Evolutionary conservation across 2,329 filamentous ascomycete species (phyloP).

Genomic region (Talaromyces rugulosus): DNA sequence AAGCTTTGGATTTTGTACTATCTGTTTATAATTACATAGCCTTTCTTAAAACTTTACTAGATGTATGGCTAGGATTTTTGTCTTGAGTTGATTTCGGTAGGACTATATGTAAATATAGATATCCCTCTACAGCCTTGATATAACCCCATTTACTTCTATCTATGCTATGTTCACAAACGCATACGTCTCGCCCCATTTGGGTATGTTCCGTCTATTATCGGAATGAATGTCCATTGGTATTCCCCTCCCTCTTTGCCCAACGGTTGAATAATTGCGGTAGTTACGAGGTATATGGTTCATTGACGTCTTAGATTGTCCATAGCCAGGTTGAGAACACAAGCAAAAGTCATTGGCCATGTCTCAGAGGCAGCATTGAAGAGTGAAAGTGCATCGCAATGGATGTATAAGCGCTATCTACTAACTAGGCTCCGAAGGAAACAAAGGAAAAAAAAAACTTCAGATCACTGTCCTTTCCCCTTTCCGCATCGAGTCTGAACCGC

Average conservation of each 20-base stretch:
- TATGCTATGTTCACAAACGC: neutral
- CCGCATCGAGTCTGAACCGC: too few species aligned
- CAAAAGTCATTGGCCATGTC: too few species aligned
- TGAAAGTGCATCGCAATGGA: too few species aligned
- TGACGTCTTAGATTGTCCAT: too few species aligned
- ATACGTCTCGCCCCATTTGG: slow-evolving; percentile 1
- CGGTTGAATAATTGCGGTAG: too few species aligned
- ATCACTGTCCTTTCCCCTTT: too few species aligned
- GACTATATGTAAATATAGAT: neutral
- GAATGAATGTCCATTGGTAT: slow-evolving; percentile 1
- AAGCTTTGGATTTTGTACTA: neutral
- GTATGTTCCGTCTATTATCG: neutral
- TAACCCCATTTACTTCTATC: neutral
- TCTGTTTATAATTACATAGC: neutral
- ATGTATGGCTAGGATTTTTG: neutral
- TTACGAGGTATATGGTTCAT: too few species aligned
- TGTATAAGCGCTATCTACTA: too few species aligned
- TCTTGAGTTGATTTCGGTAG: neutral
- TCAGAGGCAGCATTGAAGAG: too few species aligned
- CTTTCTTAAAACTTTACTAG: neutral
- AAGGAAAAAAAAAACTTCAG: too few species aligned
- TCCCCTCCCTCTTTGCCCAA: neutral
- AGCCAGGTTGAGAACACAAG: too few species aligned
- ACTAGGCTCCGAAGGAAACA: too few species aligned
- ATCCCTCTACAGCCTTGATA: neutral